phyloP scores from a whole-genome alignment of 2,329 filamentous ascomycete genomes.

The Dichotomopilus funicola region DNA sequence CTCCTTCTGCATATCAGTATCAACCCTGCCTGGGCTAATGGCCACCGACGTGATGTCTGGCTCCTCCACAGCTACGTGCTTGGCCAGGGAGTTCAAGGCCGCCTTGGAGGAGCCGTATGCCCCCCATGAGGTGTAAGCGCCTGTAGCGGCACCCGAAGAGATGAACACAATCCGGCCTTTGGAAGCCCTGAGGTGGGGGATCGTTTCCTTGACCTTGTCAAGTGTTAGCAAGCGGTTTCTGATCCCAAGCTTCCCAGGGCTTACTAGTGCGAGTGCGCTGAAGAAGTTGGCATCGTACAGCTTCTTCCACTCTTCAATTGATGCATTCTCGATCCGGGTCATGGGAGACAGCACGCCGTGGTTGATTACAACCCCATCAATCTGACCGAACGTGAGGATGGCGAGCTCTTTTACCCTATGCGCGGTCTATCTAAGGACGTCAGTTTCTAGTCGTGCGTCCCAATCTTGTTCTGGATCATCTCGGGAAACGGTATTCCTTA shows the following conservation, averaged over 20 bases:
- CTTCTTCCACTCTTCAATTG: constrained; percentile 66
- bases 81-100: constrained; percentile 70
- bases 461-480: background rate
- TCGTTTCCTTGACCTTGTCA: constrained; percentile 59
- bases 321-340: constrained; percentile 58
- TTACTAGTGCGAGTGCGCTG: constrained; percentile 69
- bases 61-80: constrained; percentile 70
- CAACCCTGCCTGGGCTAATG: constrained; percentile 72
- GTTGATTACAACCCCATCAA: constrained; percentile 84
- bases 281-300: constrained; percentile 84
- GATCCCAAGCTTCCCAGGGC: constrained; percentile 22
- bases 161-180: constrained; percentile 70
- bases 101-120: constrained; percentile 80
- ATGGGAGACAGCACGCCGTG: constrained; percentile 78
- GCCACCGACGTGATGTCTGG: constrained; percentile 65
- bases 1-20: constrained; percentile 85
- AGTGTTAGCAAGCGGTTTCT: constrained; percentile 26
- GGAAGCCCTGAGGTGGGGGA: constrained; percentile 60
- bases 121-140: constrained; percentile 66
- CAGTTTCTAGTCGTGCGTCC: background rate
- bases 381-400: constrained; percentile 56
- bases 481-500: constrained; percentile 22
- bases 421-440: constrained; percentile 39
- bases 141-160: constrained; percentile 68
- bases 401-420: constrained; percentile 59